Base-by-base conservation (phyloP, 108 stramenopile species). In the Nannochloropsis gaditana region DNA sequence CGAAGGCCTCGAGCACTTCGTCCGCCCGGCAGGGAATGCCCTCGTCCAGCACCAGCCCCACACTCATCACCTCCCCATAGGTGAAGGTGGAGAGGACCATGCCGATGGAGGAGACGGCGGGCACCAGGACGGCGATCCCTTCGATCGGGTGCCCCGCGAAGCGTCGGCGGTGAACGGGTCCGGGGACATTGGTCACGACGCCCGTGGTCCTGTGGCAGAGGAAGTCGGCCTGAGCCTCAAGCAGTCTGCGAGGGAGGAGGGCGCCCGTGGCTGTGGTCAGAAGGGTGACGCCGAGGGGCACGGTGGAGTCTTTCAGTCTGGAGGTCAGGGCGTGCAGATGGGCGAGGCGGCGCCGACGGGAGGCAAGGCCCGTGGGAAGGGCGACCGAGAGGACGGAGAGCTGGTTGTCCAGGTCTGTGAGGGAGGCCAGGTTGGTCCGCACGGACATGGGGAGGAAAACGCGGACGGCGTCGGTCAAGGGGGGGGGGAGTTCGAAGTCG, bases 81-180 rank as follows among this genome's bases (percentile, higher is more conserved):
- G 59, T 73, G 59, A 73, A 73, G 59, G 59, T 73, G 59, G 59
- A 15, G 59, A 73, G 59, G 59, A n/a, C n/a, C 59, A 73, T 73
- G 59, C 59, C 59, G 6, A 73, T 8, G 19, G 59, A 73, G n/a
- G 59, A 73, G 8, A 73, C 59, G n/a, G 59, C 59, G 8, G 59
- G 59, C 8, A 73, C 59, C 3, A 73, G n/a, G 4, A 73, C 59
- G 0, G 59, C 6, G 6, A 73, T 73, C 59, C n/a, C 59, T 8
- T 73, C 59, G 59, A 73, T 73, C 59, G 15, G 19, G n/a, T 15
- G 19, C 19, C 59, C 59, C 19, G 19, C 59, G 5, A 73, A n/a
- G 19, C n/a, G 59, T n/a, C 59, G 59, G 5, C 15, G n/a, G 59
- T 73, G 59, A 15, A 73, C 59, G 3, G 59, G 59, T 15, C 59